Base-by-base conservation (phyloP, 805 yeast species). In the Grigorovia jiainica region DNA sequence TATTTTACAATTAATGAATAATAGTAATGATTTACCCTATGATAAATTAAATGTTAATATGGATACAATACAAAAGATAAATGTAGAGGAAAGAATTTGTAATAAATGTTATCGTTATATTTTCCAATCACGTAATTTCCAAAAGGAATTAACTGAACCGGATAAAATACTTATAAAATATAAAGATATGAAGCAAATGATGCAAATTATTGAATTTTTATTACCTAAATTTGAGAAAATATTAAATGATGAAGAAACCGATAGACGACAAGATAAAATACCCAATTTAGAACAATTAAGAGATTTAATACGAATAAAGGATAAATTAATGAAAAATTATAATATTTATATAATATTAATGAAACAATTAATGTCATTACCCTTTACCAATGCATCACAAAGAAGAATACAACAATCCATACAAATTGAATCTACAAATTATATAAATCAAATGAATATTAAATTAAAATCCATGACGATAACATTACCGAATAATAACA, bases 401-500 rank as follows among this genome's bases (percentile, higher is more conserved):
- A 51, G 53, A 32, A 69, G 60, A 49, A 63, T 72, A 2, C 73
- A 73, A 50, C 60, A 62, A 25, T 75, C 85, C 35, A 72, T 87
- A 11, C 73, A 76, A 52, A 67, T 70, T 24, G 72, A 75, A 20
- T 70, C 82, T 2, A 64, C 80, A 0, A 54, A 67, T 7, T 86
- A 76, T 53, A 66, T 89, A 24, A 94, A 83, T 55, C 76, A 73
- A 10, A 75, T 78, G 43, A 70, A 87, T 63, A 62, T 82, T 8
- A 76, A 77, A 4, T 64, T 85, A 50, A 80, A 84, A 50, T 69
- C 71, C 21, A 54, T 82, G 13, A 87, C 86, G 3, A 43, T 25
- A 13, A 34, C 43, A 6, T 27, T 48, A 18, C 42, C 34, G 7
- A 21, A 42, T 1, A 31, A 29, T 7, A 15, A 8, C 40, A 23